Evolutionary conservation across 176 grass and related monocot genomes (phyloP).

Genomic region (Phragmites australis): DNA sequence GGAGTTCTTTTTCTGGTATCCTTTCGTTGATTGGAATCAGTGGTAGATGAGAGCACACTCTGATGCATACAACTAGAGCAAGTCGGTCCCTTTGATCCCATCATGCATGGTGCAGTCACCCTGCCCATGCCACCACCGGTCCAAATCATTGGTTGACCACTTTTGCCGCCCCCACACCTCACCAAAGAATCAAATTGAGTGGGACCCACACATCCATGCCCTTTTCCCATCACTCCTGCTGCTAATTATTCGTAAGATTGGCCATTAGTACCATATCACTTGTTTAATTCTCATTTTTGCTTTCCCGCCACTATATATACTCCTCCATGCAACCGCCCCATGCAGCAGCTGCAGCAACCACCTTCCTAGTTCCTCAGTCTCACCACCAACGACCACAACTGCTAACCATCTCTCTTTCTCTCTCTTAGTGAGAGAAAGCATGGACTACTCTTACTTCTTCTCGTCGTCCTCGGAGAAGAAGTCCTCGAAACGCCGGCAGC

Average conservation of each 20-base stretch:
- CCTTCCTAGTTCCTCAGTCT: not conserved
- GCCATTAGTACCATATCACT: conserved; percentile 13
- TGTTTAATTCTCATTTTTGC: not conserved
- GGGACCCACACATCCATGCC: conserved; percentile 10
- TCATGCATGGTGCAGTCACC: conserved; percentile 39
- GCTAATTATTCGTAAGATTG: conserved; percentile 42
- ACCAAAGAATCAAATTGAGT: conserved; percentile 40
- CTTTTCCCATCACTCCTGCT: conserved; percentile 17
- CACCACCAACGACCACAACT: conserved; percentile 24
- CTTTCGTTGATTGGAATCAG: not conserved
- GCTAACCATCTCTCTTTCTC: not conserved
- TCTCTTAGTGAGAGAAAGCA: not conserved
- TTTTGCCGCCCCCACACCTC: conserved; percentile 46
- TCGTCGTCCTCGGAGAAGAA: conserved; percentile 43
- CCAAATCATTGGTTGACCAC: conserved; percentile 65
- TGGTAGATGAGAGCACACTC: not conserved
- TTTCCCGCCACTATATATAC: conserved; percentile 43
- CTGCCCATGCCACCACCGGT: conserved; percentile 33
- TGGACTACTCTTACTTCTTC: conserved; percentile 67
- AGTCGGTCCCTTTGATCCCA: conserved; percentile 32
- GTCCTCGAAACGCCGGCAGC: conserved; percentile 63
- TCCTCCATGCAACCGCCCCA: conserved; percentile 55
- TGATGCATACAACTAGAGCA: not conserved
- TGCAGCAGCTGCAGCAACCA: conserved; percentile 41
- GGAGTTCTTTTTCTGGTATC: not conserved